These are phyloP conservation scores for Talaromyces sp. DNA, from an alignment of 2,329 filamentous ascomycete genomes.

Conservation along the genomic window DNA sequence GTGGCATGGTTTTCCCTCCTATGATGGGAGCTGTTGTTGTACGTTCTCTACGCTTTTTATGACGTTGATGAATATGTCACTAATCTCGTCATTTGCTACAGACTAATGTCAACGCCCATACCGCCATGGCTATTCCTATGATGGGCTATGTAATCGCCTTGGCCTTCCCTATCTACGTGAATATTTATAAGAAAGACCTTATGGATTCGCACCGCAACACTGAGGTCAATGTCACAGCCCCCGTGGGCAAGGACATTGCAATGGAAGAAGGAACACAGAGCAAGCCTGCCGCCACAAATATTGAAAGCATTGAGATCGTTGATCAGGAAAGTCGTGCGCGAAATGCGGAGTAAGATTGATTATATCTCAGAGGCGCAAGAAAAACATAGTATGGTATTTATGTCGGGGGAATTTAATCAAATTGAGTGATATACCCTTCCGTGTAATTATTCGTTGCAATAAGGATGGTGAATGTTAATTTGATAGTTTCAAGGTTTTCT, in stretches of 20 bases:
- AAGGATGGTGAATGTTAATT: too few relatives aligned
- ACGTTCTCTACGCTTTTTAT: neutral
- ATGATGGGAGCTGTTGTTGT: constrained; percentile 66
- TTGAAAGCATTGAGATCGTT: neutral
- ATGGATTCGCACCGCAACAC: constrained; percentile 30
- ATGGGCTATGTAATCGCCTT: constrained; percentile 29
- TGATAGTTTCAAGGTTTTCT: constrained; percentile 12
- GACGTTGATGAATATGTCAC: neutral
- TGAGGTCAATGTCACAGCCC: constrained; percentile 17
- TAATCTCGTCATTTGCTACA: constrained; percentile 6
- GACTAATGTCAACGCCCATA: constrained; percentile 25
- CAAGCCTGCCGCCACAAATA: constrained; percentile 9
- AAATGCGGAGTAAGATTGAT: neutral
- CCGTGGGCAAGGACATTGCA: constrained; percentile 17
- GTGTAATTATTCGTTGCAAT: too few relatives aligned
- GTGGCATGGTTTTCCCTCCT: constrained; percentile 70
- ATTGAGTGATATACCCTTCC: too few relatives aligned
- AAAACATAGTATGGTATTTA: too few relatives aligned
- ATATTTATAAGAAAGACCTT: constrained; percentile 26
- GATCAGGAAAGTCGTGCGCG: neutral
- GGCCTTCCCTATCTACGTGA: constrained; percentile 31
- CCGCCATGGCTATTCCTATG: constrained; percentile 29
- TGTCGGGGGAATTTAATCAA: too few relatives aligned
- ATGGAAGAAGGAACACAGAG: constrained; percentile 13
- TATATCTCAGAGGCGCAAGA: too few relatives aligned